phyloP scores from a whole-genome alignment of 257 asterid genomes.

The Anisodus acutangulus region DNA sequence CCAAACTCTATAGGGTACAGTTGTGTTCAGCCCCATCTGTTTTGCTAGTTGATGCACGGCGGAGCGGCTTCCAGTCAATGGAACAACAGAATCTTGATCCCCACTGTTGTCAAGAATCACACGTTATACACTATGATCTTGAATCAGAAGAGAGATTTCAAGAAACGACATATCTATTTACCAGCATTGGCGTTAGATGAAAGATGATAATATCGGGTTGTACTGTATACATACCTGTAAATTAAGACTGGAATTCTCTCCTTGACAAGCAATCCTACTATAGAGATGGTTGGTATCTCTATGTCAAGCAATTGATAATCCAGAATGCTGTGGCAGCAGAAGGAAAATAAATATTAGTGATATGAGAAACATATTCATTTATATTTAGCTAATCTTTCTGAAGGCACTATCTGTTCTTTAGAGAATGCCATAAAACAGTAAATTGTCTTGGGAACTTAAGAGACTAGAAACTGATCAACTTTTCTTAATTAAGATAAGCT shows the following conservation, averaged over 20 bases:
- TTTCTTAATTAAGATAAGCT: background rate
- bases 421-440: background rate
- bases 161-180: background rate
- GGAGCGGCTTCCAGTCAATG: constrained; percentile 66
- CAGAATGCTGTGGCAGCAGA: constrained; percentile 46
- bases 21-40: constrained; percentile 51
- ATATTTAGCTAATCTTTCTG: background rate
- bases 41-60: constrained; percentile 55
- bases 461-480: background rate
- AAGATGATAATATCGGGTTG: background rate
- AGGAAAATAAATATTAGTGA: background rate
- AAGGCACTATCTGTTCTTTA: background rate
- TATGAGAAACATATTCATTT: background rate
- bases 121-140: background rate
- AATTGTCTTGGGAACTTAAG: background rate
- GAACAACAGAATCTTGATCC: constrained; percentile 80
- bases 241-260: constrained; percentile 61
- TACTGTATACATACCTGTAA: constrained; percentile 50
- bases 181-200: background rate
- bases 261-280: constrained; percentile 57
- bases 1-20: constrained; percentile 67
- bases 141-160: background rate
- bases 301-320: constrained; percentile 66
- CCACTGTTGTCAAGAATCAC: constrained; percentile 46
- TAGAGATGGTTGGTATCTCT: constrained; percentile 62